Evolutionary conservation across 345 rosid genomes (phyloP), one percentile per base, ranked within the genome.

Genomic region (Euphorbia lathyris): DNA sequence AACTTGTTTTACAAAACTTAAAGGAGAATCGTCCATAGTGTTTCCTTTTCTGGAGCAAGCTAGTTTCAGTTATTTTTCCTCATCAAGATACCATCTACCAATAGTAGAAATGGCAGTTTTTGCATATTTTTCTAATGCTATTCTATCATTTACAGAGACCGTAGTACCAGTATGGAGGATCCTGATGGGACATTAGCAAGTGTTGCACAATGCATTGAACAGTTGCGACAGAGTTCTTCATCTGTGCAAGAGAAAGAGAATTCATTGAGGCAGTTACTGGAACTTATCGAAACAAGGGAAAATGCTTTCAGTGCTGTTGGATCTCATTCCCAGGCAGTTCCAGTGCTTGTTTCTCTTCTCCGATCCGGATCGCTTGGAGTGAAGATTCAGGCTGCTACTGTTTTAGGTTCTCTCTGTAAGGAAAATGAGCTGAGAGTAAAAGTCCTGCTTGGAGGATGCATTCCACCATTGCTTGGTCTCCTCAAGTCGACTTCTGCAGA

Each of bases 241-340:
- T 88, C 98, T 74, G 85, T 84, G 68, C 97, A 89, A 82, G 99
- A 96, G 86, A 89, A 85, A 83, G 99, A 92, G 68, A 77, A 83
- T 78, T 87, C 89, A 57, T 76, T 96, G 87, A 89, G 81, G 85
- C 99, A 92, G 78, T 83, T 92, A 79, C 84, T 88, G 57, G 99
- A 92, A 76, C 99, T 96, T 69, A 91, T 92, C 52, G 91, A 92
- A 69, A 90, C 89, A 34, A 97, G 95, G 70, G 98, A 92, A 80
- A 88, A 87, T 78, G 99, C 98, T 65, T 90, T 92, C 83, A 87
- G 99, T 75, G 99, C 99, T 76, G 99, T 96, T 61, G 98, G 96
- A 67, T 92, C 99, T 74, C 99, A 96, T 81, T 96, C 98, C 72
- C 99, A 96, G 81, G 99, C 99, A 67, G 99, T 96, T 74, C 99